Conservation (phyloP, 305 asterid species). For the Solanum chacoense region DNA sequence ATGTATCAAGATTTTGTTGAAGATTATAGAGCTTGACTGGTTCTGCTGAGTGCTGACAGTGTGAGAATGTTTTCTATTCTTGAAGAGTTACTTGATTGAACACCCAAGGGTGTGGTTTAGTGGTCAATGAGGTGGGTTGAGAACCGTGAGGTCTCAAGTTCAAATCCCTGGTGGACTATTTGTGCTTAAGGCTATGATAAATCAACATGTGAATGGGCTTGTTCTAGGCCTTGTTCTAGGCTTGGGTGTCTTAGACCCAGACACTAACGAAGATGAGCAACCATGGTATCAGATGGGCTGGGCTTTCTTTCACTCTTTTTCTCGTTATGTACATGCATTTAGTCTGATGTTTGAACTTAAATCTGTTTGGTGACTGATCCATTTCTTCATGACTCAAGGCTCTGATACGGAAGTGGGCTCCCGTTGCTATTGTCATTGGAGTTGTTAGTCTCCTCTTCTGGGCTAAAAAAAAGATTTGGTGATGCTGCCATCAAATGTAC, state of each 20-base stretch:
- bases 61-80: not conserved
- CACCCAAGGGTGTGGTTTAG: not conserved
- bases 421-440: conserved; percentile 80
- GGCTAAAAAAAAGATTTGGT: conserved; percentile 75
- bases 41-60: not conserved
- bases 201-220: not conserved
- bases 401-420: conserved; percentile 91
- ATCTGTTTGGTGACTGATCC: not conserved
- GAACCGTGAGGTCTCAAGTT: not conserved
- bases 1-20: not conserved
- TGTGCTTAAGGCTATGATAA: not conserved
- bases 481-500: conserved; percentile 18
- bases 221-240: not conserved
- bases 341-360: not conserved
- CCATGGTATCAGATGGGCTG: not conserved
- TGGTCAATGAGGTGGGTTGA: not conserved
- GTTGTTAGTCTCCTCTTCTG: conserved; percentile 74
- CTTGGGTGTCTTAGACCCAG: not conserved
- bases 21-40: not conserved
- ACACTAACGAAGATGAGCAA: not conserved
- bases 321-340: not conserved
- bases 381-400: conserved; percentile 36
- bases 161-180: not conserved
- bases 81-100: not conserved
- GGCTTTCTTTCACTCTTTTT: not conserved